Base-by-base conservation (phyloP, 148 eudicot genomes). In the Amaranthus hypochondriacus region DNA sequence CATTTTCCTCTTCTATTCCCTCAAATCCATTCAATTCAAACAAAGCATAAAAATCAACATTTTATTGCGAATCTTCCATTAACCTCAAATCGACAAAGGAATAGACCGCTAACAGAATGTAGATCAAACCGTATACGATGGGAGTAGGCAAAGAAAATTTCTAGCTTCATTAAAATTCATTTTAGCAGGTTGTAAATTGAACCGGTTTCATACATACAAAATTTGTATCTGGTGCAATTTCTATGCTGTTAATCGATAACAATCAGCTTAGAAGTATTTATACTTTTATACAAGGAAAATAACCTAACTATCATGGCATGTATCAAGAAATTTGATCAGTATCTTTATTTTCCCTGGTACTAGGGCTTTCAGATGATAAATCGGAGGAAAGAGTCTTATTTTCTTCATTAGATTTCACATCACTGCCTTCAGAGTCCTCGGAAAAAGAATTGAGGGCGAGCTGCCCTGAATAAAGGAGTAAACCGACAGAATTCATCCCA, bases 391-490 rank as follows among this genome's bases (percentile, higher is more conserved):
- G 64, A 14, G 76, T 68, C 42, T 82, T 74, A 18, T 76, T 72
- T 64, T 76, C 77, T 10, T 52, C 84, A 28, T 62, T 63, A 55
- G 55, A 73, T 66, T 69, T 66, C 4, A 71, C 65, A 74, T 75
- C 71, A 10, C 76, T 70, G 54, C 78, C 79, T 44, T 73, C 53
- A 68, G 87, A 79, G 68, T 78, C 91, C 54, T 77, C 89, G 78
- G 59, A 81, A 4, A 91, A 28, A 14, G 98, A 89, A 79, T 84
- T 87, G 61, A 91, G 52, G 46, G 89, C 89, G 28, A 94, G 89
- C 81, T 91, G 95, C 44, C 87, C 93, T 7, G 98, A 84, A 76
- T 91, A 91, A 64, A 91, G 81, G 73, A 94, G 63, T 61, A 94
- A 73, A 44, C 98, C 98, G 6, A 89, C 14, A 15, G 96, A 76